These are phyloP conservation scores for Ganoderma lucidum DNA, from an alignment of 1,284 basidiomycete species.

Conservation along the genomic window DNA sequence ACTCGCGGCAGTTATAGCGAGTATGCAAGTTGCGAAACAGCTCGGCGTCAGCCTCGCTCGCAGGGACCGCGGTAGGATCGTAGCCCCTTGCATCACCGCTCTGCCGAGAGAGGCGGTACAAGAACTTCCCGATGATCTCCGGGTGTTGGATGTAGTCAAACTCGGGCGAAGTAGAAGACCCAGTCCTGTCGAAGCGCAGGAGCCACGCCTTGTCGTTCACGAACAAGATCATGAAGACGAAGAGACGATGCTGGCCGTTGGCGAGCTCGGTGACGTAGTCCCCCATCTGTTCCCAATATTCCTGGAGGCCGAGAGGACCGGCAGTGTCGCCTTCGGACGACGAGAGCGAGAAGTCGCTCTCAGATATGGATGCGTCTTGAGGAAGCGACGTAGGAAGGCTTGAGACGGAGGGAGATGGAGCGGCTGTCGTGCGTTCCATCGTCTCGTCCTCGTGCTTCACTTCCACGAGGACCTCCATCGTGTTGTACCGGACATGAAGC, in stretches of 20 bases:
- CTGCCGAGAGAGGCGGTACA: slow-evolving; percentile 21
- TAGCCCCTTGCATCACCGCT: neutral
- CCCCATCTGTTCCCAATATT: neutral
- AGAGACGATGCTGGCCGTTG: neutral
- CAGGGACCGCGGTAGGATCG: neutral
- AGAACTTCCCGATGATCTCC: slow-evolving; percentile 18
- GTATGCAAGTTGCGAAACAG: neutral
- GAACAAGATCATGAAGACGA: neutral
- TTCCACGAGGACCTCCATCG: neutral
- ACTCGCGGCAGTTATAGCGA: neutral
- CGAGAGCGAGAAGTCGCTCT: too few species aligned
- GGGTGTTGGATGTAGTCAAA: slow-evolving; percentile 28
- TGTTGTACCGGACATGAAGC: too few species aligned
- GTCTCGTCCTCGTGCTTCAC: neutral
- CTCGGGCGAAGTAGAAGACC: neutral
- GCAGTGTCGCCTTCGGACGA: neutral
- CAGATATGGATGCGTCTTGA: too few species aligned
- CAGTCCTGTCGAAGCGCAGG: slow-evolving; percentile 7
- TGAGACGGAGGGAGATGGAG: too few species aligned
- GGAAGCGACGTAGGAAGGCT: too few species aligned
- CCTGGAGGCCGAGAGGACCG: neutral
- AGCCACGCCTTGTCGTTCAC: neutral
- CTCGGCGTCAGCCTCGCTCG: neutral
- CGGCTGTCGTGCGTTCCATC: neutral
- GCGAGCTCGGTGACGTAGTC: neutral